Percentiles rank a stretch among this genome's conserved stretches.
phyloP scores from a whole-genome alignment of 139 green algal genomes.

The Desmodesmus armatus region DNA sequence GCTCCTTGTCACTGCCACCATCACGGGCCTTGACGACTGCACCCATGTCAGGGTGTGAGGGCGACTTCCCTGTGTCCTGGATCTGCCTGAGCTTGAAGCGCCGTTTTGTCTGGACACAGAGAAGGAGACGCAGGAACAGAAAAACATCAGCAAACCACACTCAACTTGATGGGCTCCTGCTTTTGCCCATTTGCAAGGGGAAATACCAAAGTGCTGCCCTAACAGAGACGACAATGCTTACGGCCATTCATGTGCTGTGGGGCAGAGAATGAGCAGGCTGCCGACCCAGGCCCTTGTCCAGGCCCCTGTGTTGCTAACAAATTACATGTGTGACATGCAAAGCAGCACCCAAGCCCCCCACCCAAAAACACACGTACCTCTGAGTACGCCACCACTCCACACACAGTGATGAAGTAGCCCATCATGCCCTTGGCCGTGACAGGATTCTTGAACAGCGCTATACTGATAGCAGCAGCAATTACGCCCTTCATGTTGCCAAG shows the following conservation, averaged over 20 bases:
- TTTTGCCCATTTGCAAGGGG: too few species aligned
- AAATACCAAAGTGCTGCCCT: too few species aligned
- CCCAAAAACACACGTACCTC: too few species aligned
- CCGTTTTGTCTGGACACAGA: constrained; percentile 17
- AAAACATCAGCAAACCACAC: not conserved
- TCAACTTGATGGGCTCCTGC: too few species aligned
- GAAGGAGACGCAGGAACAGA: not conserved
- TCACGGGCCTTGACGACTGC: not conserved
- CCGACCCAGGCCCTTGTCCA: too few species aligned
- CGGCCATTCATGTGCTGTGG: too few species aligned
- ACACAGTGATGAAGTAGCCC: constrained; percentile 88
- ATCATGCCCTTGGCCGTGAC: constrained; percentile 78
- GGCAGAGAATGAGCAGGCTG: too few species aligned
- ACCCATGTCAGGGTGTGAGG: not conserved
- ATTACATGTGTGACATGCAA: too few species aligned
- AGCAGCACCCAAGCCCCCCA: too few species aligned
- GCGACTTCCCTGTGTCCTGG: not conserved
- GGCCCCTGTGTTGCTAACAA: too few species aligned
- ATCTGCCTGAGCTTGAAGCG: constrained; percentile 17
- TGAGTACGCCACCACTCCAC: constrained; percentile 82
- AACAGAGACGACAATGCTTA: too few species aligned
- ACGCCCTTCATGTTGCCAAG: constrained; percentile 98
- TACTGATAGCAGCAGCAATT: constrained; percentile 85
- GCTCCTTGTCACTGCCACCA: not conserved
- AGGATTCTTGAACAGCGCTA: constrained; percentile 90